Conservation (phyloP, 2,329 filamentous ascomycete genomes). For the Cyphellophora europaea region DNA sequence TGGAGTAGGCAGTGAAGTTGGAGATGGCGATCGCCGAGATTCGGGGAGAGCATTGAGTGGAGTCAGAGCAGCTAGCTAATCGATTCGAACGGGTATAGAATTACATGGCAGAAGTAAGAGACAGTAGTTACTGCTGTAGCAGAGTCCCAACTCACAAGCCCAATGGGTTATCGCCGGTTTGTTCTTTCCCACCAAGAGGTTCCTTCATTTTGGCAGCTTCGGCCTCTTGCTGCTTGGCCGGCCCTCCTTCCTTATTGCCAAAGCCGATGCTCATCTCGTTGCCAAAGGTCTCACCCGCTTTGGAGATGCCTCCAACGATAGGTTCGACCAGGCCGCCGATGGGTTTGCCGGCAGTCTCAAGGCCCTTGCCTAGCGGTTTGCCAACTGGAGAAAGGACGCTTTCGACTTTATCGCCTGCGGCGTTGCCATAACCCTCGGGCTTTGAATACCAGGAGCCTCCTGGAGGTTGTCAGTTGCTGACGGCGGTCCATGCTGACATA, state of each 20-base stretch:
- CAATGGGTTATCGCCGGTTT: slow-evolving; percentile 19
- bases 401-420: slow-evolving; percentile 18
- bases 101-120: no score
- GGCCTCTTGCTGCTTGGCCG: slow-evolving; percentile 15
- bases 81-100: no score
- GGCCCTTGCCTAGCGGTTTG: slow-evolving; percentile 16
- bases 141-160: slow-evolving; percentile 16
- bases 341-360: slow-evolving; percentile 13
- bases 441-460: slow-evolving; percentile 10
- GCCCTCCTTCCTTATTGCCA: slow-evolving; percentile 18
- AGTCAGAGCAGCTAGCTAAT: no score
- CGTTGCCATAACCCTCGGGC: slow-evolving; percentile 15
- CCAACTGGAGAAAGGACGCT: slow-evolving; percentile 19
- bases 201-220: slow-evolving; percentile 16
- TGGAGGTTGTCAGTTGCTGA: slow-evolving; percentile 1
- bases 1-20: no score
- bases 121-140: no score
- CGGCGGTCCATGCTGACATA: no score
- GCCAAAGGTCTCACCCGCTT: slow-evolving; percentile 16
- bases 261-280: slow-evolving; percentile 16
- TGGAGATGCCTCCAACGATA: slow-evolving; percentile 18
- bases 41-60: no score
- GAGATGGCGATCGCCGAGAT: no score
- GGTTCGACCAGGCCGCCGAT: slow-evolving; percentile 20
- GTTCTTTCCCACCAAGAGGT: slow-evolving; percentile 19